A percentile compares a stretch with the other conserved stretches of the same genome.
Evolutionary conservation across 2,329 filamentous ascomycete genomes (phyloP).

Genomic region (Cryphonectria naterciae): DNA sequence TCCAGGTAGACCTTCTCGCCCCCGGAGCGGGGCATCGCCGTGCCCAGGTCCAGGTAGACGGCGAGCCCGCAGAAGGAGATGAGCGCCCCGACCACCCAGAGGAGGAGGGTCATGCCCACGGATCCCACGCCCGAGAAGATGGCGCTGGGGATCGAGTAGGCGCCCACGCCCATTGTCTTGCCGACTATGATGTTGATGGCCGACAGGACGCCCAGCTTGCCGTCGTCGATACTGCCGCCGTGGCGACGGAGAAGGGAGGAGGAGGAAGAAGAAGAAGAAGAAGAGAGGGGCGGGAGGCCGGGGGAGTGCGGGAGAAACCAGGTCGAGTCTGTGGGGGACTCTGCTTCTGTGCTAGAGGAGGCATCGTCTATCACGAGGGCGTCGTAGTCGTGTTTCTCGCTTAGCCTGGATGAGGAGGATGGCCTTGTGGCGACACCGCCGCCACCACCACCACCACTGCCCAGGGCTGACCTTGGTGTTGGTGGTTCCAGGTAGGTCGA

Average conservation of each 20-base stretch:
- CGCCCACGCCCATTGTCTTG: constrained; percentile 46
- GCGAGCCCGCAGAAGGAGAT: constrained; percentile 50
- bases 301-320: constrained; percentile 34
- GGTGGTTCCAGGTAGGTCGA: constrained; percentile 34
- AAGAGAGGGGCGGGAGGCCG: constrained; percentile 16
- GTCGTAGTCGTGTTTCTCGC: constrained; percentile 25
- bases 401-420: constrained; percentile 19
- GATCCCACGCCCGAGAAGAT: constrained; percentile 59
- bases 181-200: constrained; percentile 44
- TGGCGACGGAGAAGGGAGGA: neutral
- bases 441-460: neutral
- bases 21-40: constrained; percentile 49
- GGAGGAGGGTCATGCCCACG: constrained; percentile 55
- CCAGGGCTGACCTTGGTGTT: constrained; percentile 25
- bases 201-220: constrained; percentile 42
- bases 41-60: constrained; percentile 51
- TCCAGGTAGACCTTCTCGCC: constrained; percentile 60
- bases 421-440: constrained; percentile 5
- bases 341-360: constrained; percentile 24
- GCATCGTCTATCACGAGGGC: neutral
- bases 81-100: constrained; percentile 57
- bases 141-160: constrained; percentile 61
- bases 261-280: no score
- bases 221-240: constrained; percentile 30
- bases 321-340: constrained; percentile 32